Percentiles rank a stretch among this genome's conserved stretches.
These are phyloP conservation scores for Aspergillus biplanus DNA, from an alignment of 495 filamentous ascomycete species.

Conservation along the genomic window DNA sequence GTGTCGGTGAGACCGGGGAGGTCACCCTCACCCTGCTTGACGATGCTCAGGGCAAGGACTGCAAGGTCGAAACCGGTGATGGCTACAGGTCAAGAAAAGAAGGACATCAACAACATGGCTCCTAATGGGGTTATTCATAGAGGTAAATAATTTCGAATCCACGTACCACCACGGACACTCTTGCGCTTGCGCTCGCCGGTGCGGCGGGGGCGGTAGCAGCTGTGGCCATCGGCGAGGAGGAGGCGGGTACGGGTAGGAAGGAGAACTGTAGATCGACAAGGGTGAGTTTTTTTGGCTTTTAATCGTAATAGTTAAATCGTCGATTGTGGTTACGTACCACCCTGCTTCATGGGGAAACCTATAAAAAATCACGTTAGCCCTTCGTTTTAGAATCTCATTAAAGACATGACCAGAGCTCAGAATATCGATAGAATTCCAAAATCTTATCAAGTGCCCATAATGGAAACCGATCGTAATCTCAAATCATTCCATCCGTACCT, in stretches of 20 bases:
- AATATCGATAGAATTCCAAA: background rate
- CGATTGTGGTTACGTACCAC: slow-evolving; percentile 57
- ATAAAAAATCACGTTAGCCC: slow-evolving; percentile 31
- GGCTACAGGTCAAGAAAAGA: slow-evolving; percentile 38
- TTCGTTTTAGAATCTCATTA: slow-evolving; percentile 4
- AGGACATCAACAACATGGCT: background rate
- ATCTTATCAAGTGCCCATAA: slow-evolving; percentile 1
- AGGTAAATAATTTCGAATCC: slow-evolving; percentile 3
- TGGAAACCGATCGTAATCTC: background rate
- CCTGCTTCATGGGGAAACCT: slow-evolving; percentile 99
- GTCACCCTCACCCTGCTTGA: slow-evolving; percentile 95
- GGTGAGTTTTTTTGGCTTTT: slow-evolving; percentile 29
- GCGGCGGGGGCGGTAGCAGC: slow-evolving; percentile 97
- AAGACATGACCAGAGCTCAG: background rate
- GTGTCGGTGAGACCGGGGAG: slow-evolving; percentile 95
- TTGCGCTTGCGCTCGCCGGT: slow-evolving; percentile 99
- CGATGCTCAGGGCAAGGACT: slow-evolving; percentile 88
- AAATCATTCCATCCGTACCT: slow-evolving; percentile 47
- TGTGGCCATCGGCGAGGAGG: slow-evolving; percentile 81
- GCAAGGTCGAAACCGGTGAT: slow-evolving; percentile 94
- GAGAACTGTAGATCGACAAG: slow-evolving; percentile 54
- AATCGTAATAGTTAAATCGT: slow-evolving; percentile 19
- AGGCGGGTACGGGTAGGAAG: slow-evolving; percentile 97
- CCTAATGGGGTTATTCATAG: background rate
- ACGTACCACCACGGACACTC: slow-evolving; percentile 84